Evolutionary conservation across 768 basidiomycete species (phyloP), one percentile per base, ranked within the genome.

Genomic region (Pleurotus pulmonarius): DNA sequence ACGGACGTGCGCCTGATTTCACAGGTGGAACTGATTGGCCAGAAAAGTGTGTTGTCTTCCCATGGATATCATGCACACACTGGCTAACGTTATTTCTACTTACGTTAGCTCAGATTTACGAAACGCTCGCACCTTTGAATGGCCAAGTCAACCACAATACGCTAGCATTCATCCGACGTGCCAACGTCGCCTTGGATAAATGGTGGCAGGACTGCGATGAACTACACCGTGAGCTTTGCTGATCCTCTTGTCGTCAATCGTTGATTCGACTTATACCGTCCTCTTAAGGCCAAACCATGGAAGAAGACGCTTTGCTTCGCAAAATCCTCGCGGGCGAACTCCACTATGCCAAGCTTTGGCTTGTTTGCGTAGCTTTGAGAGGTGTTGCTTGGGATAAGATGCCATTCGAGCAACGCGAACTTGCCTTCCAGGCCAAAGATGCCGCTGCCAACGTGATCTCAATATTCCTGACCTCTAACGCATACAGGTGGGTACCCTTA

Each of bases 301-400:
- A 92, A 58, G 90, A 93, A 63, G 88, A 93, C 40, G 84, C 89
- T 7, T 76, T 97, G 11, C 79, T 94, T 34, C 83, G 93, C 48
- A 94, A 92, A 72, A 85, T 98, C 47, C 83, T 97, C 18, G 86
- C 86, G 2, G 90, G 88, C 4, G 94, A 97, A 67, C 75, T 96
- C 49, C 87, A 94, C 65, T 94, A 96, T 66, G 91, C 94, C 25
- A 95, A 96, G 68, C 78, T 98, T 4, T 97, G 94, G 94, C 82
- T 96, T 29, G 88, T 94, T 18, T 97, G 94, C 66, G 88, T 96
- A 20, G 93, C 93, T 11, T 75, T 98, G 46, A 83, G 94, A 58
- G 94, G 94, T 15, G 90, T 89, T 22, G 85, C 90, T 4, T 98
- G 94, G 94, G 94, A 97, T 65, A 94, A 94, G 71, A 92, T 97